Conservation (phyloP, 805 yeast species). For the Candida rishiriensis region DNA sequence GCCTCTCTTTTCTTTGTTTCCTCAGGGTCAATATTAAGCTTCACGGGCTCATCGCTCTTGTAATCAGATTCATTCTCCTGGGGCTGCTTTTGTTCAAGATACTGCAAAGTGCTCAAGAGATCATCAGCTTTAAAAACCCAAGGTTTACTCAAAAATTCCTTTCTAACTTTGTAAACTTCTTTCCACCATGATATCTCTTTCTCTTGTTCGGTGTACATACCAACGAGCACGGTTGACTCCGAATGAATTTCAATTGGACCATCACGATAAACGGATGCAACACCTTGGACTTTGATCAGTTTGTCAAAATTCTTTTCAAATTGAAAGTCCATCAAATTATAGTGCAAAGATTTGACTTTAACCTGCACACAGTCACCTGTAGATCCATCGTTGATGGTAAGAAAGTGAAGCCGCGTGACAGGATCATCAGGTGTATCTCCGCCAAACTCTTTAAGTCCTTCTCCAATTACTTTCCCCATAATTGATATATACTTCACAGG, state of each 20-base stretch:
- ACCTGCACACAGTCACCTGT: slow-evolving; percentile 22
- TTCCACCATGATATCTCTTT: slow-evolving; percentile 36
- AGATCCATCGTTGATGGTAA: slow-evolving; percentile 30
- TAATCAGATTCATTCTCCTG: too few relatives aligned
- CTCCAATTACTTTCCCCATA: slow-evolving; percentile 34
- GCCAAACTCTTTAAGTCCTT: slow-evolving; percentile 19
- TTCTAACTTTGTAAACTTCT: slow-evolving; percentile 21
- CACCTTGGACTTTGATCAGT: slow-evolving; percentile 28
- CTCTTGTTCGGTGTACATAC: slow-evolving; percentile 17
- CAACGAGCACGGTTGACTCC: slow-evolving; percentile 22
- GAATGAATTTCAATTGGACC: slow-evolving; percentile 29
- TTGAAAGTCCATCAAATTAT: slow-evolving; percentile 20
- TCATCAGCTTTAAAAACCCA: slow-evolving; percentile 25
- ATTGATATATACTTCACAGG: slow-evolving; percentile 35
- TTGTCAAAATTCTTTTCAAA: slow-evolving; percentile 20
- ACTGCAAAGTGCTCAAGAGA: neutral
- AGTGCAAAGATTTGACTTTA: slow-evolving; percentile 14
- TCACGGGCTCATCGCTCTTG: too few relatives aligned
- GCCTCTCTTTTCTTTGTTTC: too few relatives aligned
- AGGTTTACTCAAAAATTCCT: slow-evolving; percentile 22
- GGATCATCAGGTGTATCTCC: neutral
- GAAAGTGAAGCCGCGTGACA: slow-evolving; percentile 12
- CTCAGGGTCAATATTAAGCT: too few relatives aligned
- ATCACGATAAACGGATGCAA: slow-evolving; percentile 8
- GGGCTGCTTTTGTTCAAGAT: neutral